phyloP scores from a whole-genome alignment of 441 rosid species.

The Syzygium syzygioides region DNA sequence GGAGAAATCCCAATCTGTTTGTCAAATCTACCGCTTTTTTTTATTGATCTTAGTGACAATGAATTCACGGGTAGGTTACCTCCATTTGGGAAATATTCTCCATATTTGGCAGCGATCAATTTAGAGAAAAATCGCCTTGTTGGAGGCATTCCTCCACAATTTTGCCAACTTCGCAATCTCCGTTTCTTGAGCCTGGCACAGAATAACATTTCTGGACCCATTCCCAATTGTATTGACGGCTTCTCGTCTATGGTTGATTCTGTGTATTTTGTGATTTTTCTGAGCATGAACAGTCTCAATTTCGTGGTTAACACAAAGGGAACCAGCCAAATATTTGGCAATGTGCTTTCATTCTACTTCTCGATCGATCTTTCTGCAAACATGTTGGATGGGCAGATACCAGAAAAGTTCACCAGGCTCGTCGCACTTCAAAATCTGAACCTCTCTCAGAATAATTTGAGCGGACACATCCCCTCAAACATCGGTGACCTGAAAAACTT shows the following conservation, averaged over 20 bases:
- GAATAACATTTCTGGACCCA: background rate
- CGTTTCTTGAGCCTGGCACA: too few relatives aligned
- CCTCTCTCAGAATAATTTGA: slow-evolving; percentile 27
- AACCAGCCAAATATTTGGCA: too few relatives aligned
- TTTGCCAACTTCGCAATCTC: too few relatives aligned
- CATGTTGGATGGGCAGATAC: slow-evolving; percentile 37
- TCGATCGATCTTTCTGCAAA: slow-evolving; percentile 46
- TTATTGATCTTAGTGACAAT: background rate
- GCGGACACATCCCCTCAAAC: slow-evolving; percentile 22
- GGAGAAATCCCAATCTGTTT: background rate
- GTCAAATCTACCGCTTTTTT: fast-evolving
- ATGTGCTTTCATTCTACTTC: too few relatives aligned
- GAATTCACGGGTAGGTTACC: background rate
- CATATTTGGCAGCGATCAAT: background rate
- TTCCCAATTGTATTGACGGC: too few relatives aligned
- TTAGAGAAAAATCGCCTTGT: too few relatives aligned
- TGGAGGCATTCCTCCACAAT: too few relatives aligned
- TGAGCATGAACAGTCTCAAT: too few relatives aligned
- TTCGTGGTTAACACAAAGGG: too few relatives aligned
- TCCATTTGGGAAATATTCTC: background rate
- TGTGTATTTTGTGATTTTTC: too few relatives aligned
- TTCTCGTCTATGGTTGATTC: too few relatives aligned
- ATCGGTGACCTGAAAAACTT: slow-evolving; percentile 16
- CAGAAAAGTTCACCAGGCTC: slow-evolving; percentile 31
- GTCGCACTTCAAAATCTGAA: slow-evolving; percentile 24